Evolutionary conservation across 2,329 filamentous ascomycete genomes (phyloP).

Genomic region (Blumeriella jaapii): DNA sequence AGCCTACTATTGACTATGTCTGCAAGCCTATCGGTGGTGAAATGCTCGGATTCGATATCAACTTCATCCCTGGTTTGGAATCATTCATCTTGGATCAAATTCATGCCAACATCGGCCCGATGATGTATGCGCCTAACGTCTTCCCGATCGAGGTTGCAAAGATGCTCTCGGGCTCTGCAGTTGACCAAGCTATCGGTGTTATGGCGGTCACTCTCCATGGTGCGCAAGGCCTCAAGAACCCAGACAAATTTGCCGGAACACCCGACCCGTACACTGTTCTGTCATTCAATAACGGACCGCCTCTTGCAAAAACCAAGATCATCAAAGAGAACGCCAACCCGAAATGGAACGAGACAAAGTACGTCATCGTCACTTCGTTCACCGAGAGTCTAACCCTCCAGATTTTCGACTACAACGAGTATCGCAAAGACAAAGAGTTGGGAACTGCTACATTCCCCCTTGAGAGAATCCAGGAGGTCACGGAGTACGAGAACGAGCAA

Average conservation of each 20-base stretch:
- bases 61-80: conserved; percentile 93
- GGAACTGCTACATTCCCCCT: conserved; percentile 77
- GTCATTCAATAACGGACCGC: conserved; percentile 70
- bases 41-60: conserved; percentile 94
- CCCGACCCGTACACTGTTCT: conserved; percentile 83
- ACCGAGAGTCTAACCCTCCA: conserved; percentile 78
- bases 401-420: conserved; percentile 88
- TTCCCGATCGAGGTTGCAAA: conserved; percentile 98
- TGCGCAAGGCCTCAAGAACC: conserved; percentile 85
- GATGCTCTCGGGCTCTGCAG: conserved; percentile 86
- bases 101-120: conserved; percentile 71
- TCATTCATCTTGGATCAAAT: conserved; percentile 93
- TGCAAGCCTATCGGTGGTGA: conserved; percentile 97
- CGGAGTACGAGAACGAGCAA: conserved; percentile 71
- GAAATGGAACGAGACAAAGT: conserved; percentile 93
- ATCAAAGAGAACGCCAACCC: conserved; percentile 77
- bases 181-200: conserved; percentile 93
- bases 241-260: conserved; percentile 84
- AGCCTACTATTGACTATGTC: conserved; percentile 81
- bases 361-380: conserved; percentile 86
- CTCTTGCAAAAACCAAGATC: conserved; percentile 81
- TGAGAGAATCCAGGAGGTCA: conserved; percentile 66
- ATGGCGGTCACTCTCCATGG: conserved; percentile 84
- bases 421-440: conserved; percentile 91
- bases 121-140: conserved; percentile 97